Conservation (phyloP, 345 rosid species). For the Microcos paniculata region DNA sequence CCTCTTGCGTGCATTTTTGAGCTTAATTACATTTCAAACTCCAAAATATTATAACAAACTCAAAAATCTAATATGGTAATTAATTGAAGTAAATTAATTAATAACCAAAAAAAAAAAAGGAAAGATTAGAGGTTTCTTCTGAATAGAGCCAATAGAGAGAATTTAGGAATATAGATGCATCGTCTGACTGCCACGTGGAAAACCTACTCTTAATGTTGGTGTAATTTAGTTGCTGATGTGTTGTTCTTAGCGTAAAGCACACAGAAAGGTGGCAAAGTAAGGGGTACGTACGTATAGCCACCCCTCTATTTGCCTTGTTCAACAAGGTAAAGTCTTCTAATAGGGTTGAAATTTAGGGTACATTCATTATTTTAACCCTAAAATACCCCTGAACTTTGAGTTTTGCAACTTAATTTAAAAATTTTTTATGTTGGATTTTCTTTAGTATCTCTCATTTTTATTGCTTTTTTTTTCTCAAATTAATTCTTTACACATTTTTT, state of each 20-base stretch:
- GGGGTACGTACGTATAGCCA: neutral
- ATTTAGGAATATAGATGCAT: neutral
- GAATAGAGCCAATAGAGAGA: neutral
- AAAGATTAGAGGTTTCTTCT: constrained; percentile 21
- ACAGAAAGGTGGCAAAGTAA: constrained; percentile 11
- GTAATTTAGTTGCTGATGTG: constrained; percentile 8
- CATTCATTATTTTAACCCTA: neutral
- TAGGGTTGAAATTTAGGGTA: neutral
- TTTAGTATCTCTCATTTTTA: no score
- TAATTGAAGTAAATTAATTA: neutral
- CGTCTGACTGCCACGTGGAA: constrained; percentile 14
- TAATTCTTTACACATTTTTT: no score
- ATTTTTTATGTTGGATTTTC: neutral
- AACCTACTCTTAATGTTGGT: constrained; percentile 18
- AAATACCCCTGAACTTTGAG: neutral
- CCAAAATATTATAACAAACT: neutral
- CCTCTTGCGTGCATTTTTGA: constrained; percentile 15
- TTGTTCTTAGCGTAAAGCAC: neutral
- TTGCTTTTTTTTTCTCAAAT: no score
- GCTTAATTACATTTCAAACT: neutral
- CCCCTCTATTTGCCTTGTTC: neutral
- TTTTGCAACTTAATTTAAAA: neutral
- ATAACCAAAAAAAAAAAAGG: neutral
- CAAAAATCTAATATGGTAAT: neutral
- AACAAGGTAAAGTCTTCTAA: neutral